A percentile compares a stretch with the other conserved stretches of the same genome.
Conservation (phyloP, 1,139 yeast species). For the Entelexis sorbosivorans region DNA sequence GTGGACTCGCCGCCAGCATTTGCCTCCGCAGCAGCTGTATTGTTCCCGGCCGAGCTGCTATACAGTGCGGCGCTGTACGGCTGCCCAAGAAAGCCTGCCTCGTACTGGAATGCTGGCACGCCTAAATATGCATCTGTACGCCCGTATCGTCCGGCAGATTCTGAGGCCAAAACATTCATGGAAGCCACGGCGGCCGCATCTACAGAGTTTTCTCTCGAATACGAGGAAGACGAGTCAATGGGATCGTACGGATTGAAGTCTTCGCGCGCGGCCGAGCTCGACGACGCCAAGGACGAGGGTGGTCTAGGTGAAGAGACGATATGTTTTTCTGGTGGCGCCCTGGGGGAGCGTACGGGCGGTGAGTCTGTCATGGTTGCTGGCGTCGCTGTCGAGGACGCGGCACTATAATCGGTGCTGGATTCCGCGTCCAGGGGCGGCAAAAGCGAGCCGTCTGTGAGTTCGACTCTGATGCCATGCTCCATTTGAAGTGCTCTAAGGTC, state of each 20-base stretch:
- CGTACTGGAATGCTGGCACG: conserved; percentile 1
- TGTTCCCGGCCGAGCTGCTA: conserved; percentile 9
- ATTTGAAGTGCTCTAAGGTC: background rate
- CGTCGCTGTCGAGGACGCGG: background rate
- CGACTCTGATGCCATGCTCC: background rate
- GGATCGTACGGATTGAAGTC: background rate
- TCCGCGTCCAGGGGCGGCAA: background rate
- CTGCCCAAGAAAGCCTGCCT: background rate
- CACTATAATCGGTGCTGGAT: background rate
- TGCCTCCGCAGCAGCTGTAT: conserved; percentile 8
- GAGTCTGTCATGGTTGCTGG: background rate
- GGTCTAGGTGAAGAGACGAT: background rate
- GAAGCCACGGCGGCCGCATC: background rate
- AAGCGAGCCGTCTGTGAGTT: conserved; percentile 13
- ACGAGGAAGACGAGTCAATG: background rate
- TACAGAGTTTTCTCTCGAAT: background rate
- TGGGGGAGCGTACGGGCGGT: background rate
- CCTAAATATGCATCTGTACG: background rate
- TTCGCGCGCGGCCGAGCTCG: background rate
- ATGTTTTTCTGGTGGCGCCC: background rate
- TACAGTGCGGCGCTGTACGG: conserved; percentile 14
- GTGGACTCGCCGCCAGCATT: conserved; percentile 7
- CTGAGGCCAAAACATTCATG: no score
- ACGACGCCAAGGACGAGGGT: background rate
- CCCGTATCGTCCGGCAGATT: background rate